Conservation (phyloP, 2,329 filamentous ascomycete genomes). For the Pestalotiopsis sp. region DNA sequence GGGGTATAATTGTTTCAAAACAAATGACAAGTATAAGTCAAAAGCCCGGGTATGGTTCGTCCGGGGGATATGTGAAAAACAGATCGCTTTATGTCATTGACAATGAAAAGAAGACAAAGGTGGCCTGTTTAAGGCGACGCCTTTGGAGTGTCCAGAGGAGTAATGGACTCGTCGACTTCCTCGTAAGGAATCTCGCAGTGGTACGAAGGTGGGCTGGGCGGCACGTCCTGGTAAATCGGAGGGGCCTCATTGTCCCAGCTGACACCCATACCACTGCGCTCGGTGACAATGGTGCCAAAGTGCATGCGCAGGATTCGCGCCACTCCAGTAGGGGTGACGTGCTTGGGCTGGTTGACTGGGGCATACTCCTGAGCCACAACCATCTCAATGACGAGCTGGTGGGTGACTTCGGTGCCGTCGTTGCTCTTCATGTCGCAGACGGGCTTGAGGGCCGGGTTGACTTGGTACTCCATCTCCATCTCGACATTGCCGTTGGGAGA, state of each 20-base stretch:
- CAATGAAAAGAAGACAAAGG: slow-evolving; percentile 1
- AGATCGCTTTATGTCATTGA: slow-evolving; percentile 2
- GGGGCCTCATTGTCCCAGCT: slow-evolving; percentile 97
- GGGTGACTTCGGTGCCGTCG: slow-evolving; percentile 77
- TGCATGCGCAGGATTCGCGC: slow-evolving; percentile 92
- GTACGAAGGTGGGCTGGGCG: slow-evolving; percentile 80
- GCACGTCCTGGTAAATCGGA: slow-evolving; percentile 92
- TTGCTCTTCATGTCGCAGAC: slow-evolving; percentile 77
- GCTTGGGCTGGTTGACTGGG: slow-evolving; percentile 66
- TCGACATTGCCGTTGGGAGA: slow-evolving; percentile 64
- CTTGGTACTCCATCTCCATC: slow-evolving; percentile 80
- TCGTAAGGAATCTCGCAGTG: slow-evolving; percentile 14
- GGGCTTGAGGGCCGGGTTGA: slow-evolving; percentile 60
- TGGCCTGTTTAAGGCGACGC: neutral
- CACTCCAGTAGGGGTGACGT: slow-evolving; percentile 84
- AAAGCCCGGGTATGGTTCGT: neutral
- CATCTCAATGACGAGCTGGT: slow-evolving; percentile 88
- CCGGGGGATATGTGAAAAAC: neutral
- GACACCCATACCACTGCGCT: slow-evolving; percentile 84
- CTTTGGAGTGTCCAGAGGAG: neutral
- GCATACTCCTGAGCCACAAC: slow-evolving; percentile 91
- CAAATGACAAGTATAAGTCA: neutral
- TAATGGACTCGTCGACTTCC: slow-evolving; percentile 10
- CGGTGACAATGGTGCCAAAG: slow-evolving; percentile 81
- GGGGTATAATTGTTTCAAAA: slow-evolving; percentile 3